Percentiles rank a stretch among this genome's conserved stretches.
phyloP scores from a whole-genome alignment of 2,329 filamentous ascomycete genomes.

The Elsinoe batatas region DNA sequence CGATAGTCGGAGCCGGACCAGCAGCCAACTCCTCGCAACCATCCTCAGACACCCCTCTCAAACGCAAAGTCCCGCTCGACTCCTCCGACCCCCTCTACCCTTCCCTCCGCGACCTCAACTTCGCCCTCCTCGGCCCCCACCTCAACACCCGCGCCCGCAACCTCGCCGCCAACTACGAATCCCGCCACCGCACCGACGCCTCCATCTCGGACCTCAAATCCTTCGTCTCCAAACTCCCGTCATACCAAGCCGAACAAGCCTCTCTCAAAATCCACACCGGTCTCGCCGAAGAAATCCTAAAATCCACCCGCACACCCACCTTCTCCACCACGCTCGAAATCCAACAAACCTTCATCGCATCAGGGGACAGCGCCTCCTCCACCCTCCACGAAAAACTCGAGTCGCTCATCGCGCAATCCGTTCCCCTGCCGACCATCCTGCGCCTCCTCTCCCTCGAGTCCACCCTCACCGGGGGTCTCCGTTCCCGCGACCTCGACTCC shows the following conservation, averaged over 20 bases:
- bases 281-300: slow-evolving; percentile 90
- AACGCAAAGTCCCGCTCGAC: slow-evolving; percentile 81
- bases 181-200: slow-evolving; percentile 67
- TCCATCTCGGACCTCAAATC: slow-evolving; percentile 85
- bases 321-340: slow-evolving; percentile 86
- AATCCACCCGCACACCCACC: slow-evolving; percentile 76
- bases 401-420: slow-evolving; percentile 83
- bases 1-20: slow-evolving; percentile 64
- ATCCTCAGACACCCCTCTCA: slow-evolving; percentile 35
- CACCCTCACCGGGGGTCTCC: slow-evolving; percentile 78
- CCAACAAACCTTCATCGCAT: slow-evolving; percentile 88
- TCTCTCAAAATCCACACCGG: slow-evolving; percentile 87
- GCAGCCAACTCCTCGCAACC: slow-evolving; percentile 16
- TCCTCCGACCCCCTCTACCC: slow-evolving; percentile 81
- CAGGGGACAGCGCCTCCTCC: slow-evolving; percentile 60
- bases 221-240: slow-evolving; percentile 87
- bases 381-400: slow-evolving; percentile 86
- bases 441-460: slow-evolving; percentile 85
- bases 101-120: slow-evolving; percentile 83
- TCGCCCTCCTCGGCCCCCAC: slow-evolving; percentile 80
- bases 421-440: slow-evolving; percentile 70
- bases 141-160: slow-evolving; percentile 86
- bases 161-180: slow-evolving; percentile 79
- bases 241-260: slow-evolving; percentile 86
- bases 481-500: slow-evolving; percentile 75